These are phyloP conservation scores for Piromyces sp. DNA, from an alignment of 192 early-diverging fungal species.

Conservation along the genomic window DNA sequence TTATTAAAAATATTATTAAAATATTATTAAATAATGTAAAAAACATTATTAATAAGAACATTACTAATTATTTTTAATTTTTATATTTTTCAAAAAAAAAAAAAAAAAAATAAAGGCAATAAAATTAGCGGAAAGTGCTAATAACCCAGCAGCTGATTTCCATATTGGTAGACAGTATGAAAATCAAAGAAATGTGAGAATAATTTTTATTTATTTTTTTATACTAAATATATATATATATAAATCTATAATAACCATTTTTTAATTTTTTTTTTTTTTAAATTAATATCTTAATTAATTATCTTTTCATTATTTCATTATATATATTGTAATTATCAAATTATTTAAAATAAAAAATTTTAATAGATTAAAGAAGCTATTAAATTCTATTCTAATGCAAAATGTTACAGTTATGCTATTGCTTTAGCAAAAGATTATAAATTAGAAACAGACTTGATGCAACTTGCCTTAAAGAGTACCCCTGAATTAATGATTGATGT, in stretches of 20 bases:
- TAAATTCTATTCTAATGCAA: constrained; percentile 20
- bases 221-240: too few species aligned
- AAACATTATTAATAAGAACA: too few species aligned
- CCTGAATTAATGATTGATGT: constrained; percentile 24
- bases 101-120: too few species aligned
- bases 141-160: constrained; percentile 17
- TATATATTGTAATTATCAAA: too few species aligned
- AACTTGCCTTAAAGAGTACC: constrained; percentile 23
- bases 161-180: constrained; percentile 28
- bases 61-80: too few species aligned
- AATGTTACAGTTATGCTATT: constrained; percentile 26
- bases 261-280: neutral
- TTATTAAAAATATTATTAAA: too few species aligned
- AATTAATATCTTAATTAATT: neutral
- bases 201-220: too few species aligned
- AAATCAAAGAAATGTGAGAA: constrained; percentile 18
- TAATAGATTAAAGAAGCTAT: constrained; percentile 29
- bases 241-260: too few species aligned
- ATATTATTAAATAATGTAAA: too few species aligned
- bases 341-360: too few species aligned
- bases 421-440: constrained; percentile 28
- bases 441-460: constrained; percentile 22
- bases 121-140: constrained; percentile 13
- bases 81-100: too few species aligned
- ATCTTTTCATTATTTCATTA: too few species aligned